Evolutionary conservation across 768 basidiomycete genomes (phyloP), one percentile per base, ranked within the genome.

Genomic region (Pisolithus orientalis): DNA sequence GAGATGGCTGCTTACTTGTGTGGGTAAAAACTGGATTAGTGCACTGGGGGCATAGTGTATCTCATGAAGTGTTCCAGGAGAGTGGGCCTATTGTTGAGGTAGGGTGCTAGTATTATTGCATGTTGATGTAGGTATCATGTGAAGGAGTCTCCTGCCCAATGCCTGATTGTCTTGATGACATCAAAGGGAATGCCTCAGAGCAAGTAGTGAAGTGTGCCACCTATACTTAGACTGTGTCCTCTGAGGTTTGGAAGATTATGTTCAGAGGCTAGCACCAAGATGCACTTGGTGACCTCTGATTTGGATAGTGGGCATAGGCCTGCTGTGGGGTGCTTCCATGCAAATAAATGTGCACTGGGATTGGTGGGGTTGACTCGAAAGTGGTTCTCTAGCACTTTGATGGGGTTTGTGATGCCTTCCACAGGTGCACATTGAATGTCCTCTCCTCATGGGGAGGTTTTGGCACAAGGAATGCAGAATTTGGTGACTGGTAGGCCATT

Each of bases 81-180:
- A n/a, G n/a, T n/a, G n/a, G n/a, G n/a, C n/a, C n/a, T n/a, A n/a
- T n/a, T n/a, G n/a, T n/a, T n/a, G n/a, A n/a, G n/a, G n/a, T n/a
- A n/a, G n/a, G n/a, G n/a, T n/a, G n/a, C n/a, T n/a, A n/a, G n/a
- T n/a, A n/a, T n/a, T n/a, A n/a, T n/a, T n/a, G n/a, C n/a, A 53
- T 70, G 70, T 13, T 65, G 58, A 2, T 58, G 50, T 0, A 71
- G 61, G 39, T 71, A 71, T 3, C 60, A 10, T 0, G 42, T 13
- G 49, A 71, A 71, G 0, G 68, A 54, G 14, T 68, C 62, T n/a
- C 66, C 60, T 3, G 55, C 59, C 71, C 71, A 74, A 1, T 63
- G 51, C 0, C 71, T 70, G 6, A 11, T 9, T 11, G 39, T 5
- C n/a, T 40, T 9, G 39, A 67, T 60, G 1, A 66, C 51, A 17